Base-by-base conservation (phyloP, 345 rosid species). In the Linum usitatissimum region DNA sequence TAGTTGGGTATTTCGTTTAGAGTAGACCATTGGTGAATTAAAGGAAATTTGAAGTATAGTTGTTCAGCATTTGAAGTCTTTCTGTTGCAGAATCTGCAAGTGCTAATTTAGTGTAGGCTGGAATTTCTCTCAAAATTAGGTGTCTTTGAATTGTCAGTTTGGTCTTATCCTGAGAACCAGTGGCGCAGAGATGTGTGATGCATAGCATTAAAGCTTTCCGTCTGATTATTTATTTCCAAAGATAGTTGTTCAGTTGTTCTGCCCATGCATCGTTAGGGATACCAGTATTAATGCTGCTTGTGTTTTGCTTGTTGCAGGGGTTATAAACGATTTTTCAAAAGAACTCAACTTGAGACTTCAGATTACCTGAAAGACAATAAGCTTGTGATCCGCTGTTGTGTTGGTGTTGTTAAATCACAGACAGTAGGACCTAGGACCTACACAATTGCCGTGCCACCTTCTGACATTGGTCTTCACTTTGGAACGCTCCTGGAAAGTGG, bases 391-490 rank as follows among this genome's bases (percentile, higher is more conserved):
- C 59, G 30, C 28, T 55, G 59, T 6, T 18, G 59, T 55, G 58
- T 53, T 18, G 9, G 64, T 55, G 76, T 64, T 18, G 76, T 73
- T 18, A 73, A 55, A 62, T 64, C 72, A 14, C 72, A 45, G 39
- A 73, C 76, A 5, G 76, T 68, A 58, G 76, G 76, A 23, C 72
- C 76, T 5, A 68, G 61, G 62, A 68, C 55, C 55, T 73, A 60
- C 40, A 30, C 59, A 34, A 68, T 73, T 68, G 23, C 66, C 6
- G 63, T 68, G 23, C 69, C 72, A 18, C 70, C 76, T 21, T 64
- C 76, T 62, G 64, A 73, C 65, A 73, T 73, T 12, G 76, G 72
- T 64, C 72, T 40, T 59, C 69, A 73, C n/a, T 67, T 68, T 64
- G 76, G 76, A 51, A 60, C 21, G 69, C 66, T 73, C 30, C 61